These are phyloP conservation scores for Elsinoe fawcettii DNA, from an alignment of 2,329 filamentous ascomycete genomes.

Conservation along the genomic window DNA sequence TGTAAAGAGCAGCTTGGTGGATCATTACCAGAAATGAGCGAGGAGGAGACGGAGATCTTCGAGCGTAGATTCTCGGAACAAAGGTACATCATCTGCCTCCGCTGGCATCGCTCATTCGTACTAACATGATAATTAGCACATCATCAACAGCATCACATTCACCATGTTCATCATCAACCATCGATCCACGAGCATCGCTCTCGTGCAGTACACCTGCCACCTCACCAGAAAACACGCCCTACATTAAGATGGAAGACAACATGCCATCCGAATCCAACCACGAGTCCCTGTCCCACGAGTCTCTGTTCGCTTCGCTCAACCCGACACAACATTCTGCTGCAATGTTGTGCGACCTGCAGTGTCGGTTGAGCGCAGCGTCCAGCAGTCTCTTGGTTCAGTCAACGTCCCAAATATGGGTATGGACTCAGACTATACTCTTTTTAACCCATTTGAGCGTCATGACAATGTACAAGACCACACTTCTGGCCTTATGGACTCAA, in stretches of 20 bases:
- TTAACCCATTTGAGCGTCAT: conserved; percentile 28
- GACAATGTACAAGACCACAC: conserved; percentile 28
- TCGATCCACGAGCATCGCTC: conserved; percentile 20
- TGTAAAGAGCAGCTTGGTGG: conserved; percentile 19
- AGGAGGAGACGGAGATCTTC: conserved; percentile 17
- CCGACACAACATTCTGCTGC: conserved; percentile 99
- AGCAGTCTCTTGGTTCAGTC: conserved; percentile 16
- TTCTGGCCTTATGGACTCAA: conserved; percentile 29
- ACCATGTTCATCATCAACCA: conserved; percentile 18
- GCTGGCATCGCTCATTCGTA: neutral
- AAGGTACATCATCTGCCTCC: conserved; percentile 16
- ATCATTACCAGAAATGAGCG: conserved; percentile 16
- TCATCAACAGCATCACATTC: conserved; percentile 11
- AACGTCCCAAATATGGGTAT: conserved; percentile 17
- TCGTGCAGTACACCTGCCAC: conserved; percentile 16
- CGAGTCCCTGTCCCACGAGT: conserved; percentile 29
- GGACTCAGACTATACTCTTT: conserved; percentile 23
- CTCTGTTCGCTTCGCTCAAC: conserved; percentile 59
- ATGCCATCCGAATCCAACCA: conserved; percentile 9
- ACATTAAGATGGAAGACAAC: conserved; percentile 20
- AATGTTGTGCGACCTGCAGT: conserved; percentile 99
- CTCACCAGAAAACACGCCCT: conserved; percentile 21
- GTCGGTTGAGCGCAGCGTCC: conserved; percentile 61
- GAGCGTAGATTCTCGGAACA: conserved; percentile 16
- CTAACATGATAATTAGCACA: neutral